A percentile compares a stretch with the other conserved stretches of the same genome.
Conservation (phyloP, 352 stramenopile genomes). For the Aphanomyces stellatus region DNA sequence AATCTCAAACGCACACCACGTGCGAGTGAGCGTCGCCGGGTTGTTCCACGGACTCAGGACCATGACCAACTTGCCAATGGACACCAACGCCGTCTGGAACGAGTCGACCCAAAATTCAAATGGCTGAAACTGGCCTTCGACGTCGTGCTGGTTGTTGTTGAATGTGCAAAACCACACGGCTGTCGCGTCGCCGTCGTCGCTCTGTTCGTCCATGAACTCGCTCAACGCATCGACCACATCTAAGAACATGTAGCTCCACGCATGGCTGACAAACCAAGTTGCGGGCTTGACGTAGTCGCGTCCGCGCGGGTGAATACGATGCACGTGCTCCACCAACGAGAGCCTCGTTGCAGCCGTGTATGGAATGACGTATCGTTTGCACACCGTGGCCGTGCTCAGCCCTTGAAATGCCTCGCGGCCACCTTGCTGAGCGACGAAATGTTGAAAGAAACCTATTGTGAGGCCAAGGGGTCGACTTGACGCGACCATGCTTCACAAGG, state of each 20-base stretch:
- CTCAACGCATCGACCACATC: neutral
- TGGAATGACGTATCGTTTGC: neutral
- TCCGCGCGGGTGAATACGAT: neutral
- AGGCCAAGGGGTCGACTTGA: too few relatives aligned
- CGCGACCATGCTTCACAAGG: too few relatives aligned
- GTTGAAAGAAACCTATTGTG: neutral
- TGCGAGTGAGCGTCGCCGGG: neutral
- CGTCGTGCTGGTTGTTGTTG: constrained; percentile 3
- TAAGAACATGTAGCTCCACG: constrained; percentile 14
- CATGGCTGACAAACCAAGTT: constrained; percentile 15
- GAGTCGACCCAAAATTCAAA: neutral
- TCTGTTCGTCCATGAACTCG: neutral
- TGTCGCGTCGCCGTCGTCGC: neutral
- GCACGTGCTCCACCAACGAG: neutral
- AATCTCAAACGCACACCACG: constrained; percentile 7
- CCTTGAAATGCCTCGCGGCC: neutral
- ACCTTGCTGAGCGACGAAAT: neutral
- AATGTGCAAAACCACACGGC: constrained; percentile 8
- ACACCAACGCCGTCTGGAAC: neutral
- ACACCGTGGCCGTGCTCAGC: neutral
- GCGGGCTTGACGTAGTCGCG: neutral
- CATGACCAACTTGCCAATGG: neutral
- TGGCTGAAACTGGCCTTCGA: neutral
- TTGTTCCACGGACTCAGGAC: constrained; percentile 5
- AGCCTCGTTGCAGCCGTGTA: neutral